phyloP scores from a whole-genome alignment of 495 filamentous ascomycete species.

The Talaromyces wortmannii region DNA sequence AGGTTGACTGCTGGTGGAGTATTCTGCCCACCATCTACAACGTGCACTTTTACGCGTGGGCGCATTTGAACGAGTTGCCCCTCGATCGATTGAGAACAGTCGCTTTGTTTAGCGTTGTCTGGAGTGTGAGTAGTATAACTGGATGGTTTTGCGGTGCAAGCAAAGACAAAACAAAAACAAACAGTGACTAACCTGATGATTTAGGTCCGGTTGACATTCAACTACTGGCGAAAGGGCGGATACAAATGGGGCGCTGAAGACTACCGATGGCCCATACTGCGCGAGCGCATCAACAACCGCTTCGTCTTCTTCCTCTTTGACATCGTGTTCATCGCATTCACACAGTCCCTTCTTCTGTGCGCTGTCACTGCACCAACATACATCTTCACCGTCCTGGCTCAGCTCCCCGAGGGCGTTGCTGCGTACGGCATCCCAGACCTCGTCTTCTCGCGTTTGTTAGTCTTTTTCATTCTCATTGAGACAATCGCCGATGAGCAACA shows the following conservation, averaged over 20 bases:
- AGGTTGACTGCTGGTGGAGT: constrained; percentile 90
- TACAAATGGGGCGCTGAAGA: constrained; percentile 85
- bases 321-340: constrained; percentile 75
- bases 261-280: constrained; percentile 74
- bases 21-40: constrained; percentile 83
- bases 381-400: constrained; percentile 57
- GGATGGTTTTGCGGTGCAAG: no score
- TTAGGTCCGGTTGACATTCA: constrained; percentile 74
- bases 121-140: constrained; percentile 59
- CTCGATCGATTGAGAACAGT: constrained; percentile 68
- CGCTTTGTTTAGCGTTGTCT: constrained; percentile 61
- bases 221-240: constrained; percentile 95
- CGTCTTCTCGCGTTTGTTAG: constrained; percentile 56
- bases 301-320: constrained; percentile 77
- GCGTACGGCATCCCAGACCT: constrained; percentile 54
- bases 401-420: constrained; percentile 24
- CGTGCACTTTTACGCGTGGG: constrained; percentile 78
- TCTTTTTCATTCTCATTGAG: constrained; percentile 68
- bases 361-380: constrained; percentile 77
- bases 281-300: constrained; percentile 39
- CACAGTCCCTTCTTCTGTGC: constrained; percentile 67
- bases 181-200: neutral
- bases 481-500: constrained; percentile 88
- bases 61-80: constrained; percentile 65
- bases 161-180: neutral